Percentiles rank a stretch among this genome's conserved stretches.
phyloP scores from a whole-genome alignment of 768 basidiomycete species.

The Kwoniella heveanensis region DNA sequence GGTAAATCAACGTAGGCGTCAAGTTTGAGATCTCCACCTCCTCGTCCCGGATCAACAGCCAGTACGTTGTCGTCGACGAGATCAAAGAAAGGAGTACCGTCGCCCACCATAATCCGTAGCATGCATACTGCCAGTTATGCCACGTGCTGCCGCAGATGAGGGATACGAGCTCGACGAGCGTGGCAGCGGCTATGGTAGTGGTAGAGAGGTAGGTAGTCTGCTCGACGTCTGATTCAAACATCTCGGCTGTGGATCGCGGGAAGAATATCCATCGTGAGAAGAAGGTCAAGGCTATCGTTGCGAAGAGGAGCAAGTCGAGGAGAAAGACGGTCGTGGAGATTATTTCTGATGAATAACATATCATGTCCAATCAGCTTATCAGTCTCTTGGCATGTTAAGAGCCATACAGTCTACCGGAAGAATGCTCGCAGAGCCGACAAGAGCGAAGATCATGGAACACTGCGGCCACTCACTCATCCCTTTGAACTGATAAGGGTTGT shows the following conservation, averaged over 20 bases:
- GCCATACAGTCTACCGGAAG: no score
- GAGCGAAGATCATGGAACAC: not conserved
- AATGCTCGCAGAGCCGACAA: no score
- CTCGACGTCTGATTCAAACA: slow-evolving; percentile 30
- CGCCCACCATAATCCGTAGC: slow-evolving; percentile 27
- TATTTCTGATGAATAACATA: not conserved
- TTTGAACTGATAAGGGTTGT: slow-evolving; percentile 31
- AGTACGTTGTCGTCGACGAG: slow-evolving; percentile 22
- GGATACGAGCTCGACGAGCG: slow-evolving; percentile 23
- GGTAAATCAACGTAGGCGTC: slow-evolving; percentile 25
- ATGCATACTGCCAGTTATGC: slow-evolving; percentile 31
- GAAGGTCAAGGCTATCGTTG: slow-evolving; percentile 16
- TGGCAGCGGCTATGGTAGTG: slow-evolving; percentile 22
- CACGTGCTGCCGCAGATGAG: slow-evolving; percentile 22
- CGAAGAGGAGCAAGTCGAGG: slow-evolving; percentile 26
- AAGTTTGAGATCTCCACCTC: slow-evolving; percentile 24
- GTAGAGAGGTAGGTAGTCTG: slow-evolving; percentile 31
- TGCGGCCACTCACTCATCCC: slow-evolving; percentile 16
- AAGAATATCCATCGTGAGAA: slow-evolving; percentile 29
- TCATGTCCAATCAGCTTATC: not conserved
- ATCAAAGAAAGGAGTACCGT: slow-evolving; percentile 12
- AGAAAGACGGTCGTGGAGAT: slow-evolving; percentile 23
- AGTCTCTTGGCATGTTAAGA: not conserved
- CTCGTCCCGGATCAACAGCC: slow-evolving; percentile 31
- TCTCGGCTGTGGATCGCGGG: slow-evolving; percentile 16